phyloP scores from a whole-genome alignment of 352 stramenopile genomes.

The Pythium periplocum region DNA sequence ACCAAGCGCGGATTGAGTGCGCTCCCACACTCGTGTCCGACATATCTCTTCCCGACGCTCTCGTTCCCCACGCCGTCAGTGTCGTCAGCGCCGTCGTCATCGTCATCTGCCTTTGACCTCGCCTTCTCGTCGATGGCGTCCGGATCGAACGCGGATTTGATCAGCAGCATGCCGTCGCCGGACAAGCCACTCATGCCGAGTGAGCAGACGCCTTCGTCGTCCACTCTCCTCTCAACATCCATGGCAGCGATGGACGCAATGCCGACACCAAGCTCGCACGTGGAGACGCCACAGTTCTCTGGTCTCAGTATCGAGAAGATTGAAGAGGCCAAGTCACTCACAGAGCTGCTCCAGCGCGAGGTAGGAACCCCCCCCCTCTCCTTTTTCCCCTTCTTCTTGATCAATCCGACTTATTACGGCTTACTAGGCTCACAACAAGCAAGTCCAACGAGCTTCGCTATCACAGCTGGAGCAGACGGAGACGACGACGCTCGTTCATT shows the following conservation, averaged over 20 bases:
- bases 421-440: slow-evolving; percentile 28
- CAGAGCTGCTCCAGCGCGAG: slow-evolving; percentile 35
- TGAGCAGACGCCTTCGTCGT: too few relatives aligned
- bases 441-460: slow-evolving; percentile 23
- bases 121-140: not conserved
- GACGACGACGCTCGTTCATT: slow-evolving; percentile 25
- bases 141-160: slow-evolving; percentile 8
- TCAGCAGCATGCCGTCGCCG: slow-evolving; percentile 35
- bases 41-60: slow-evolving; percentile 59
- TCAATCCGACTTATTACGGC: too few relatives aligned
- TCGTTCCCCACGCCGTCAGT: slow-evolving; percentile 21
- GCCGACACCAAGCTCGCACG: not conserved
- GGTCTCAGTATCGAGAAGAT: slow-evolving; percentile 9
- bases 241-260: too few relatives aligned
- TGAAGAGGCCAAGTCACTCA: slow-evolving; percentile 27
- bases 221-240: too few relatives aligned
- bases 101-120: not conserved
- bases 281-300: too few relatives aligned
- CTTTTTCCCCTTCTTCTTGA: too few relatives aligned
- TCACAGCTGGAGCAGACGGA: slow-evolving; percentile 29
- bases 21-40: slow-evolving; percentile 44
- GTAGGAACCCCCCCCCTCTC: slow-evolving; percentile 3
- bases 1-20: slow-evolving; percentile 56
- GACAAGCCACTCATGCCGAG: slow-evolving; percentile 12
- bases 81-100: not conserved